Evolutionary conservation across 75 land plant genomes (phyloP).

Genomic region (Larix kaempferi): DNA sequence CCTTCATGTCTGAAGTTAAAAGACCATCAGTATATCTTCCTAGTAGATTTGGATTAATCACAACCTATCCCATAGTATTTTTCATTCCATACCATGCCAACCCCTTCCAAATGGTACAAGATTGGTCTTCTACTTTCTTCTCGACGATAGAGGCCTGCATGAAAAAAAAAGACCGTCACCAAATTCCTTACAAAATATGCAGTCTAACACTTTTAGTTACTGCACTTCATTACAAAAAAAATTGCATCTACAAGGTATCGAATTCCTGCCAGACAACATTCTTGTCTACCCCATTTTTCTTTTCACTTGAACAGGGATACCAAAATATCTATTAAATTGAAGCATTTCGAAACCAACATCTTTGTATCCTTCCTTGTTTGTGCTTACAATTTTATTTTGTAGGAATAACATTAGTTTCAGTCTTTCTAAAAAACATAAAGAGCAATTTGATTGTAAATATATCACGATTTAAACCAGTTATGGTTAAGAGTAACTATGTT

Average conservation of each 20-base stretch:
- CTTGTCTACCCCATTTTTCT: conserved; percentile 29
- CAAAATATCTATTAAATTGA: conserved; percentile 69
- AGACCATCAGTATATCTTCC: conserved; percentile 31
- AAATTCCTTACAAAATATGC: conserved; percentile 59
- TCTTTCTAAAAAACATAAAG: conserved; percentile 59
- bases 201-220: conserved; percentile 29
- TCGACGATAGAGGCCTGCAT: conserved; percentile 47
- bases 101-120: conserved; percentile 19
- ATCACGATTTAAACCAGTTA: conserved; percentile 68
- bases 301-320: conserved; percentile 50
- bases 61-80: conserved; percentile 15
- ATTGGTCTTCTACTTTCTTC: conserved; percentile 32
- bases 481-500: conserved; percentile 2
- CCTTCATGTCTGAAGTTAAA: conserved; percentile 16
- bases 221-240: conserved; percentile 21
- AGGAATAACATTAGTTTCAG: conserved; percentile 43
- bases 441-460: conserved; percentile 67
- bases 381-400: conserved; percentile 42
- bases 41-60: conserved; percentile 75
- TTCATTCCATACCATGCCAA: conserved; percentile 14
- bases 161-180: conserved; percentile 89
- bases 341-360: conserved; percentile 38
- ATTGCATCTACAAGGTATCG: conserved; percentile 53
- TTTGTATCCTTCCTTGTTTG: conserved; percentile 72
- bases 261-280: conserved; percentile 67